Evolutionary conservation across 2,329 filamentous ascomycete genomes (phyloP), one percentile per base, ranked within the genome.

Genomic region (Pseudocercospora macadamiae): DNA sequence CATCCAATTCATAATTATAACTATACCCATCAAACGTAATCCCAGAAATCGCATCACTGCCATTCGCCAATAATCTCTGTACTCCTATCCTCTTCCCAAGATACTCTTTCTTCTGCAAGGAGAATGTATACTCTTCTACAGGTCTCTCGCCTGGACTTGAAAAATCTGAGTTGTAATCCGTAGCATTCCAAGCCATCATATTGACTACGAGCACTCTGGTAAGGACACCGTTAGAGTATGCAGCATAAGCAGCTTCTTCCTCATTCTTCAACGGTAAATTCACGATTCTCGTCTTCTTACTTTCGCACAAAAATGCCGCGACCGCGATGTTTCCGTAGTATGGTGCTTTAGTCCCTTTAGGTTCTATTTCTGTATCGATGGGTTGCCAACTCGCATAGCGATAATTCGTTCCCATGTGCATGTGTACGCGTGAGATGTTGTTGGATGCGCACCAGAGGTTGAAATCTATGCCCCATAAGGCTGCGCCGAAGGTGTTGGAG

Each of bases 371-470:
- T 0, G 84, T 86, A 3, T 74, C 66, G 44, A 86, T 65, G 0
- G 85, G 84, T 66, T 88, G 85, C 85, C 85, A 88, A 47, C 78
- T 75, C 59, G 77, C 77, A 68, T 88, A 88, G 6, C 85, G 78
- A 68, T 85, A 88, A 68, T 86, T 80, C 12, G 83, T 86, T 9
- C 85, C 86, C 75, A 83, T 81, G 71, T 89, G 86, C 82, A 88
- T 84, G 68, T 87, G 83, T 2, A 85, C 78, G 18, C 85, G 80
- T 44, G 75, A 74, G 72, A 88, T 82, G 14, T 81, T 82, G 2
- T 79, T 78, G 0, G 80, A 75, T 1, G 85, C 86, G 54, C 79
- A 79, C 68, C 82, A 83, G 4, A 88, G 75, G 63, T 82, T 82
- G 74, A 86, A 88, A 71, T 88, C 85, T 10, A 87, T 67, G 21